Evolutionary conservation across 495 filamentous ascomycete genomes (phyloP), one percentile per base, ranked within the genome.

Genomic region (Daldinia loculata): DNA sequence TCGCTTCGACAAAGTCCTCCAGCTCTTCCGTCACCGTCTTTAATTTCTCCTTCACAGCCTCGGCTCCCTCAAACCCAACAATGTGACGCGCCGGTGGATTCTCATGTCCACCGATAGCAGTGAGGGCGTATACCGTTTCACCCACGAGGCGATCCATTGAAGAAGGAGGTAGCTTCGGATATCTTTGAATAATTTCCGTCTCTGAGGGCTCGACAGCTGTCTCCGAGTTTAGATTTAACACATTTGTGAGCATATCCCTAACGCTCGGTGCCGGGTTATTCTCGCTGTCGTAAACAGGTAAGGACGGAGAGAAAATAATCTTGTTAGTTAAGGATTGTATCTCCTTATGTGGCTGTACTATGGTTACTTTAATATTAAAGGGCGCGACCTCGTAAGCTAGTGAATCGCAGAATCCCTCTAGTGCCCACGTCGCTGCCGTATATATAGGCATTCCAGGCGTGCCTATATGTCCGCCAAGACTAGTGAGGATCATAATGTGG

Each of bases 351-450:
- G 94, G 93, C 82, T 99, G 95, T 48, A 99, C 89, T 73, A 99
- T 94, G 39, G 93, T 97, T 73, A 98, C 87, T 79, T 95, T 97
- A 84, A 98, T 89, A 79, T 97, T 97, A 85, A 98, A 98, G 1
- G 95, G 95, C 0, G 95, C 95, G 59, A 99, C 91, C 80, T 99
- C 95, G 81, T 97, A 99, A 1, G 94, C 94, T 11, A 99, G 84
- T 53, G 93, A 95, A 87, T 97, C 95, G 80, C 93, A 97, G 78
- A 95, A 97, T n/a, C 95, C 95, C 80, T 99, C 95, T 6, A 98
- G 87, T 7, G 95, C 95, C 93, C 96, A 97, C 43, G 92, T 93
- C 26, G 93, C 89, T 50, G 95, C 94, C 72, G 92, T 93, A 77
- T 95, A 96, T 85, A 95, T 91, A 48, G 92, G 87, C 78, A 98